Base-by-base conservation (phyloP, 2,329 filamentous ascomycete genomes). In the Neonectria magnoliae region DNA sequence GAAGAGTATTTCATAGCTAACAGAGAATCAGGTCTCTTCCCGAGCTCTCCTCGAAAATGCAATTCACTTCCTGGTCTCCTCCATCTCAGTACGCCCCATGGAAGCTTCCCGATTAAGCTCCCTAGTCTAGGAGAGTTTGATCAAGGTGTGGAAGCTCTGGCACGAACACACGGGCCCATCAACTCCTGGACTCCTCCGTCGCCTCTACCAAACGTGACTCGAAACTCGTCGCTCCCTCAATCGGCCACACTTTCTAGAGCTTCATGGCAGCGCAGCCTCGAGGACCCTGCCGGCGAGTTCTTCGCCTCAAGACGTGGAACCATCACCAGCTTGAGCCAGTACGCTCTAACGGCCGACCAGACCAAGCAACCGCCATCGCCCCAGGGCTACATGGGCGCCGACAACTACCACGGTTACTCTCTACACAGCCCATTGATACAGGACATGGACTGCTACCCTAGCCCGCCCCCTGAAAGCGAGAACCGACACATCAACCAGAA, bases 401-500 rank as follows among this genome's bases (percentile, higher is more conserved):
- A 76, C 2, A 36, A 54, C 14, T 74, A 75, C 56, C 65, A 67
- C 13, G 59, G 66, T 38, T 75, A 74, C 53, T 59, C 63, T 18
- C 62, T 67, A 5, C 66, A 59, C 60, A 75, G 75, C 25, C 57
- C 70, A 4, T 72, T 73, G 59, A 48, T 74, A 33, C 72, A 71
- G 22, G 62, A 16, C 27, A 65, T 76, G 58, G 76, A 76, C 25
- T 71, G 74, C 25, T 79, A 79, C 47, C 78, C 77, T 18, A 78
- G 76, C 57, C 77, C 78, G 13, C 78, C 78, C 5, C 77, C 76
- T 0, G 78, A 80, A 33, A 72, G 72, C 13, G 78, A 81, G 65
- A 78, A 76, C 52, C 72, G 78, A 25, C 79, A 81, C 65, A 81
- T 81, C 66, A 82, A 82, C 70, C 78, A 81, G 54, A 81, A 82